Evolutionary conservation across 2,329 filamentous ascomycete species (phyloP), one percentile per base, ranked within the genome.

Genomic region (Spiromastix sp.): DNA sequence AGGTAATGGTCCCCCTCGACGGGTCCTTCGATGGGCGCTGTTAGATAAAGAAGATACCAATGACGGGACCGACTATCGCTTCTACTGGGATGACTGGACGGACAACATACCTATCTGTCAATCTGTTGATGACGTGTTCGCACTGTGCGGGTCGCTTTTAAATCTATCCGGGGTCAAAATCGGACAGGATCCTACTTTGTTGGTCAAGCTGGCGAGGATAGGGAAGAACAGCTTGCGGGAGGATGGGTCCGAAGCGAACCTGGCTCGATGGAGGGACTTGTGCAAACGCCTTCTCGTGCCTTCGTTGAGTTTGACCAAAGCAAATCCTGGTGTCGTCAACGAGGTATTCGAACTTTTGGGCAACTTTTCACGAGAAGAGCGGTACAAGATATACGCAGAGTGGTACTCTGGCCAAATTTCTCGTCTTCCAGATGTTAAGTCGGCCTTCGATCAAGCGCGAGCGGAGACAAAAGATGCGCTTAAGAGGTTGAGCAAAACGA

Each of bases 71-170:
- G 70, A 82, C 34, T 96, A 95, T 56, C 77, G 82, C 21, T 96
- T 93, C 55, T 98, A 98, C 58, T 95, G 91, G 79, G 86, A 94
- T 40, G 91, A 96, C 48, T 98, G 91, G 91, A 72, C 79, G 2
- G 89, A 96, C 58, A 93, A 91, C 44, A 71, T 98, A 30, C 93
- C 91, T 1, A 65, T 94, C 13, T 98, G 91, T 52, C 87, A 93
- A 55, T 82, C 70, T 2, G 77, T 94, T 4, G 85, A 95, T 42
- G 91, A 98, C 52, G 72, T 98, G 10, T 91, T 96, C 56, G 78
- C 80, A 2, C 72, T 95, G 1, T 93, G 86, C 57, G 74, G 77
- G 39, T 87, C 85, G 1, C 71, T 98, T 15, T 66, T 95, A 30
- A 93, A 91, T 45, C 65, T 89, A 16, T 81, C 87, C 0, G 89